These are phyloP conservation scores for Trametes coccinea DNA, from an alignment of 768 basidiomycete genomes.

Conservation along the genomic window DNA sequence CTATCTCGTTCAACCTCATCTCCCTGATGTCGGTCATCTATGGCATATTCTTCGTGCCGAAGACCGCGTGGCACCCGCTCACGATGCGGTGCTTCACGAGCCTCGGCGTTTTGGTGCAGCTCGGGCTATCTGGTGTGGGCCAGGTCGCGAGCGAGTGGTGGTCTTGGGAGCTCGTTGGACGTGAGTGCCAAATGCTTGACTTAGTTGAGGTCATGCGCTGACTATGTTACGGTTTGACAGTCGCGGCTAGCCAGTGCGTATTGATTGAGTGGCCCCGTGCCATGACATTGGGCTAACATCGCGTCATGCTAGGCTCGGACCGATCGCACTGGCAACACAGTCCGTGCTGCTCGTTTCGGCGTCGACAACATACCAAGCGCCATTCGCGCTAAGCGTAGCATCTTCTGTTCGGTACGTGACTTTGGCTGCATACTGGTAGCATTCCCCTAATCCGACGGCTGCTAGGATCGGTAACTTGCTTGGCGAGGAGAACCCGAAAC, in stretches of 20 bases:
- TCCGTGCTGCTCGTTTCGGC: conserved; percentile 79
- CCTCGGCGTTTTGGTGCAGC: conserved; percentile 65
- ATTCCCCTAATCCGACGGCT: background rate
- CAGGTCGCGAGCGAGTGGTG: conserved; percentile 95
- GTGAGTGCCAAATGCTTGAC: conserved; percentile 30
- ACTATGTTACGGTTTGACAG: conserved; percentile 29
- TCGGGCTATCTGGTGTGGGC: conserved; percentile 83
- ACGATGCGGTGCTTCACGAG: conserved; percentile 62
- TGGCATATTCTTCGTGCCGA: conserved; percentile 59
- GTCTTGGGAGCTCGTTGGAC: conserved; percentile 87
- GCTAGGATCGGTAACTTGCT: conserved; percentile 83
- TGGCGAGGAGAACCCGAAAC: conserved; percentile 72
- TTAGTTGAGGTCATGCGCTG: background rate
- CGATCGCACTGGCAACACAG: conserved; percentile 82
- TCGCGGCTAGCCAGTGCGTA: conserved; percentile 57
- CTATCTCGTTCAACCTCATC: conserved; percentile 87
- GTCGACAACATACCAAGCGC: conserved; percentile 79
- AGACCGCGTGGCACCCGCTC: conserved; percentile 83
- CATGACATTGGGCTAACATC: background rate
- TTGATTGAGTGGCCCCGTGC: background rate
- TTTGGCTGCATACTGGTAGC: conserved; percentile 1
- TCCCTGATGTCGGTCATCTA: conserved; percentile 61
- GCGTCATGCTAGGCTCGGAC: conserved; percentile 58
- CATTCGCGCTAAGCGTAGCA: conserved; percentile 80
- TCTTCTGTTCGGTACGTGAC: conserved; percentile 73